Evolutionary conservation across 2,329 filamentous ascomycete species (phyloP).

Genomic region (Pseudogymnoascus sp.): DNA sequence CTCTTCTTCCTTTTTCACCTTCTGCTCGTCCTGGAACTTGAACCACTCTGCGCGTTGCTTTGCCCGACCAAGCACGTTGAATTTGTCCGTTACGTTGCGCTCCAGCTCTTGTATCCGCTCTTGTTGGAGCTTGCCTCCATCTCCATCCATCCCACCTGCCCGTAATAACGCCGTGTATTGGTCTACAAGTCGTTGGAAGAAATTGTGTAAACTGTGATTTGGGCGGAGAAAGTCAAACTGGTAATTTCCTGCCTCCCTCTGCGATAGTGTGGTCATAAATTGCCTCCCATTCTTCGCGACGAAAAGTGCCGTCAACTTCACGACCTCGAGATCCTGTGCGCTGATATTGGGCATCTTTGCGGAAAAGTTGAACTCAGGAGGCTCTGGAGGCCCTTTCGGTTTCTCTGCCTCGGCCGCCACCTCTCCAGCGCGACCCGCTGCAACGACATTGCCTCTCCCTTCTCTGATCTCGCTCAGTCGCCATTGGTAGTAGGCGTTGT

Average conservation of each 20-base stretch:
- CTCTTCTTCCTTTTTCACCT: constrained; percentile 80
- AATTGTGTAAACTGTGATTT: constrained; percentile 93
- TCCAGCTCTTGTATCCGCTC: constrained; percentile 66
- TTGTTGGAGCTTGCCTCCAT: constrained; percentile 58
- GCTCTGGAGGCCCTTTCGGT: constrained; percentile 75
- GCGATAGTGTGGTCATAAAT: constrained; percentile 84
- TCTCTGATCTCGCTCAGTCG: constrained; percentile 77
- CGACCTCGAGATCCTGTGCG: constrained; percentile 76
- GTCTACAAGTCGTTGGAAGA: constrained; percentile 85
- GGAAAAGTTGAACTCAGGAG: constrained; percentile 84
- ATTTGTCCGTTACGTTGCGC: constrained; percentile 70
- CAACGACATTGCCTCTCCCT: constrained; percentile 71
- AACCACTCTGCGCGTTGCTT: constrained; percentile 82
- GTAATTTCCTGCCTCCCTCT: constrained; percentile 81
- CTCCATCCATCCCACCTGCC: constrained; percentile 57
- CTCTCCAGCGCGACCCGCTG: constrained; percentile 67
- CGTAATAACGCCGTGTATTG: constrained; percentile 81
- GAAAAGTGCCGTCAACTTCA: constrained; percentile 76
- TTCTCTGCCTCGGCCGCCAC: constrained; percentile 51
- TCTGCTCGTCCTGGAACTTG: constrained; percentile 76
- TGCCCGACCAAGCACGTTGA: constrained; percentile 69
- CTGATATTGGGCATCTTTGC: constrained; percentile 96
- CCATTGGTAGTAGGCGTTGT: constrained; percentile 86
- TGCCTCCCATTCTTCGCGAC: constrained; percentile 87
- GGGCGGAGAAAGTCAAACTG: constrained; percentile 95